Evolutionary conservation across 2,329 filamentous ascomycete genomes (phyloP), one percentile per base, ranked within the genome.

Genomic region (Colletotrichum orchidophilum): DNA sequence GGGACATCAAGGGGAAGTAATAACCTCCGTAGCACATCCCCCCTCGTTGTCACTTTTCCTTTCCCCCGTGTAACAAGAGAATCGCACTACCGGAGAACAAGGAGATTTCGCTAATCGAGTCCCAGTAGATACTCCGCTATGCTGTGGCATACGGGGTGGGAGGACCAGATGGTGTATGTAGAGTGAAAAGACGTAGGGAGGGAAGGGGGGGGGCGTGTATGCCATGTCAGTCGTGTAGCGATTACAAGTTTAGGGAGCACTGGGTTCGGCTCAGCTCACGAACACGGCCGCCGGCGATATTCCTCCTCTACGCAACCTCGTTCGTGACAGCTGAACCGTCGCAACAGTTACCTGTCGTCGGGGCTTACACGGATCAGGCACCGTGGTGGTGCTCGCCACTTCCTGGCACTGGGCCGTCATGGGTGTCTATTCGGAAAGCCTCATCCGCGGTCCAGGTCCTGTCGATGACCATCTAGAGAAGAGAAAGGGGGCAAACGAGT

Each of bases 41-140:
- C 3, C 33, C 12, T 39, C 15, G 13, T 39, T 42, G 11, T 18
- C 1, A 5, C 24, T 24, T 52, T 64, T 26, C 50, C 67, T 52
- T 46, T 50, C 50, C 46, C 57, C 29, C 52, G 46, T 70, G 66
- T 35, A 59, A 70, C 65, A 11, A n/a, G 50, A 29, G 39, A 57
- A 31, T n/a, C n/a, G 11, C 18, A 2, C 63, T 50, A n/a, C 55
- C 27, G 26, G 24, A 49, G 46, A 50, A 29, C 26, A 12, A 63
- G 31, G 5, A 31, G 39, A 9, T 29, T 57, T 70, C 69, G 69
- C 65, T 71, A 70, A 71, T 71, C 69, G 57, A 33, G 65, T 69
- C 54, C 59, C 42, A 70, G 58, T 63, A 59, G 69, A 63, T 59
- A 50, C 39, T 55, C 39, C 33, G 59, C 26, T 53, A 67, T 67